Evolutionary conservation across 768 basidiomycete species (phyloP), one percentile per base, ranked within the genome.

Genomic region (Tricholoma sp.): DNA sequence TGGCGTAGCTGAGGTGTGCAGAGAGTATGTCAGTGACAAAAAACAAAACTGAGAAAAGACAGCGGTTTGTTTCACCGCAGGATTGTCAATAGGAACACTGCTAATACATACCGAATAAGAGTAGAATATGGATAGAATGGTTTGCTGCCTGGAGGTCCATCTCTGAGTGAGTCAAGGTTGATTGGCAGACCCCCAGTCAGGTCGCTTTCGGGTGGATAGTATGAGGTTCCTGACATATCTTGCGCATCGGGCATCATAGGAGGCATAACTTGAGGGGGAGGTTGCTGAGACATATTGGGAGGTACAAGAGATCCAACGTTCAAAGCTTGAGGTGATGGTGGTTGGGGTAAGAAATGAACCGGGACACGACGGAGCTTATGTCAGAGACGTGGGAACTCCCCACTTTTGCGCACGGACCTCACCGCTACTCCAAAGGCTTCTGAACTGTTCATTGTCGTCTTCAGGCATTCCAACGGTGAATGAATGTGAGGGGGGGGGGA

Each of bases 41-140:
- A 65, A 24, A 31, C n/a, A n/a, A 52, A 33, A 52, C 18, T 50
- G 47, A 60, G 56, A 45, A 24, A 2, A 24, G 24, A 53, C 50
- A 56, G 32, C 50, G 50, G 54, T 53, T 57, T 61, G 45, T 55
- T 54, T 61, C 59, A 29, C 47, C 28, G 36, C 17, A 42, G 45
- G 33, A 49, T 41, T 5, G n/a, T 45, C 41, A 42, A 28, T 56
- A 50, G 41, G 20, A 6, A 12, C 37, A 50, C n/a, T n/a, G n/a
- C 15, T 56, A 24, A 47, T 57, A 78, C 86, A 55, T 68, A 91
- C 91, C 91, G 84, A 65, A 94, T 94, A 53, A 94, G 82, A 33
- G 91, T 94, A 3, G 91, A 93, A 67, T 94, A 94, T 2, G 91
- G 91, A 65, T 94, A 94, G 65, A 93, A 92, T 6, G 91, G 91